phyloP scores from a whole-genome alignment of 495 filamentous ascomycete species.

The Hypoxylon fuscum region DNA sequence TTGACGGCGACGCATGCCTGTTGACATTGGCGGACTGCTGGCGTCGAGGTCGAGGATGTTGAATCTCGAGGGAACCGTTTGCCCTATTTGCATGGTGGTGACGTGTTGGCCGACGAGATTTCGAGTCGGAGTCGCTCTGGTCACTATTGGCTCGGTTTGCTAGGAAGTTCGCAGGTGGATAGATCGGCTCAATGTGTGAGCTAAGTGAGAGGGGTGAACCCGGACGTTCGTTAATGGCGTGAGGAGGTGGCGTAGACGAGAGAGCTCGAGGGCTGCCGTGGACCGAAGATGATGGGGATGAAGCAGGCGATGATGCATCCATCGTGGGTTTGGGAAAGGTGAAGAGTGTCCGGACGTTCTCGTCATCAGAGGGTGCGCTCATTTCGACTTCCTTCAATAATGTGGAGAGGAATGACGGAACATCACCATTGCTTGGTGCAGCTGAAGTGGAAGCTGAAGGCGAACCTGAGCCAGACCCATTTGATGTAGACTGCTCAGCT shows the following conservation, averaged over 20 bases:
- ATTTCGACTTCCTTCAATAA: conserved; percentile 88
- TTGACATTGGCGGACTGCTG: conserved; percentile 39
- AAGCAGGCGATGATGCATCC: conserved; percentile 73
- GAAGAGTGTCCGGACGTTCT: conserved; percentile 57
- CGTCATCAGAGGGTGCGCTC: conserved; percentile 64
- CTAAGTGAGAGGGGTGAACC: conserved; percentile 75
- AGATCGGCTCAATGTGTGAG: conserved; percentile 69
- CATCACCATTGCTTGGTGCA: conserved; percentile 48
- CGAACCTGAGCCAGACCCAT: conserved; percentile 45
- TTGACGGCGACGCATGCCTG: conserved; percentile 53
- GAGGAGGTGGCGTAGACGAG: conserved; percentile 75
- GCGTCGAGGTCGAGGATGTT: conserved; percentile 61
- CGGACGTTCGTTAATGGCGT: conserved; percentile 66
- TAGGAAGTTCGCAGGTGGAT: conserved; percentile 67
- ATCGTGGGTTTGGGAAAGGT: conserved; percentile 56
- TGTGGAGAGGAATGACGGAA: conserved; percentile 76
- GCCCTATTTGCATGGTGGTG: conserved; percentile 10
- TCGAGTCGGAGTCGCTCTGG: conserved; percentile 57
- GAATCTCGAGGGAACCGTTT: conserved; percentile 48
- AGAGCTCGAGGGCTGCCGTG: conserved; percentile 73
- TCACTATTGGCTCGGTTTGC: conserved; percentile 59
- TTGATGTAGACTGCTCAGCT: conserved; percentile 47
- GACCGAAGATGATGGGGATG: conserved; percentile 74
- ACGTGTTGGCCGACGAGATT: conserved; percentile 29
- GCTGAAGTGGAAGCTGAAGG: conserved; percentile 27